Percentiles rank a stretch among this genome's conserved stretches.
These are phyloP conservation scores for Cordyceps cateniannulata DNA, from an alignment of 2,329 filamentous ascomycete genomes.

Conservation along the genomic window DNA sequence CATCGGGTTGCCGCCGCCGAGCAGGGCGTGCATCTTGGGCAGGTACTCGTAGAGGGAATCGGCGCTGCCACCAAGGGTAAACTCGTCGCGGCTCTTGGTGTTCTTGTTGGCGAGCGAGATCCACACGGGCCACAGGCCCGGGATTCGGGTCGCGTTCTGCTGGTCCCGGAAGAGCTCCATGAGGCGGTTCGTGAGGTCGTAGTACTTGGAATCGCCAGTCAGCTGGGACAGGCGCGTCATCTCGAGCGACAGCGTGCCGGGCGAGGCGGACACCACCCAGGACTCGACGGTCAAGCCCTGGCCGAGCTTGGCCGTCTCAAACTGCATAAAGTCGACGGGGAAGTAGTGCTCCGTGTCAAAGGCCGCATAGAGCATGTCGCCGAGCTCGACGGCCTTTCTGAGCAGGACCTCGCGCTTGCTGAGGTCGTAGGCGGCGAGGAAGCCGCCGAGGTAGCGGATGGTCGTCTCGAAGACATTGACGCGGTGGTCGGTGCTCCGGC, in stretches of 20 bases:
- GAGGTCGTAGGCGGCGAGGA: slow-evolving; percentile 64
- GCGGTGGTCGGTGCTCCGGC: slow-evolving; percentile 35
- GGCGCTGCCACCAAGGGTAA: slow-evolving; percentile 33
- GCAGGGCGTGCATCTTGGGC: slow-evolving; percentile 43
- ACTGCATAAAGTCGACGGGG: slow-evolving; percentile 48
- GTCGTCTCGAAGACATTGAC: slow-evolving; percentile 67
- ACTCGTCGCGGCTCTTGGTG: slow-evolving; percentile 23
- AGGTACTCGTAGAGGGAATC: slow-evolving; percentile 38
- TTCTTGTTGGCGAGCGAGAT: slow-evolving; percentile 51
- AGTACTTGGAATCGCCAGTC: slow-evolving; percentile 67
- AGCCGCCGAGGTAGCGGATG: slow-evolving; percentile 64
- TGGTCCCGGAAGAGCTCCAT: slow-evolving; percentile 59
- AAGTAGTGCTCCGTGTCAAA: slow-evolving; percentile 66
- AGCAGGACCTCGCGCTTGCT: slow-evolving; percentile 51
- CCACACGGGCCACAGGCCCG: slow-evolving; percentile 66
- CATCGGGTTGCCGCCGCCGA: slow-evolving; percentile 45
- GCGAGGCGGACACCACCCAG: slow-evolving; percentile 37
- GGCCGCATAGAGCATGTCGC: slow-evolving; percentile 56
- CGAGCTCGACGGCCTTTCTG: slow-evolving; percentile 56
- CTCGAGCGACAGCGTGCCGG: slow-evolving; percentile 64
- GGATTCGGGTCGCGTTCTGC: slow-evolving; percentile 60
- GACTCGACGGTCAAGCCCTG: slow-evolving; percentile 26
- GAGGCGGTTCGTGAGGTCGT: slow-evolving; percentile 62
- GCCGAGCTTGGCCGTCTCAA: slow-evolving; percentile 30
- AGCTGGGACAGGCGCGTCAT: slow-evolving; percentile 68